Base-by-base conservation (phyloP, 2,329 filamentous ascomycete species). In the Zelopaecilomyces penicillatus region DNA sequence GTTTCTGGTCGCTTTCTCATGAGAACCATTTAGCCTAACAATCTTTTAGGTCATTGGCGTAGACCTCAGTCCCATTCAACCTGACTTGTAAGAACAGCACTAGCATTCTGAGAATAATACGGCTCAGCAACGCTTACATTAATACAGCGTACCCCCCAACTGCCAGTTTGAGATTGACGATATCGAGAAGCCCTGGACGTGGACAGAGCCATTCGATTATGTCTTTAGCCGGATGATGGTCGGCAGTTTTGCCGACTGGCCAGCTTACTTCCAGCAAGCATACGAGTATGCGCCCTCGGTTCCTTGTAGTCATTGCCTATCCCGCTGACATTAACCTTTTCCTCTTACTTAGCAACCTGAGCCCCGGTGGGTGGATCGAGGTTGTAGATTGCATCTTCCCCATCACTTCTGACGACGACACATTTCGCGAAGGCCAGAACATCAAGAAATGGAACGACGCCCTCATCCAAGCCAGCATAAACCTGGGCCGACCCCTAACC, bases 131-230 rank as follows among this genome's bases (percentile, higher is more conserved):
- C 19, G 9, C 32, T 34, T 2, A 34, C 32, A 9, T 12, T 2
- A 34, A 2, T 34, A 34, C 12, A 67, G 66, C 52, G 67, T 74
- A 3, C 72, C 73, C 2, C 63, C 69, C 1, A 77, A 78, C 42
- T 63, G 74, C 4, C 56, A 59, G 6, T 77, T 76, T 50, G 66
- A 69, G 30, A 57, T 72, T 37, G 30, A 72, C 44, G 65, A 71
- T 46, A 49, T 65, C 6, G 60, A 64, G 12, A 55, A 61, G 8
- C 30, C 33, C 28, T 42, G 39, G 39, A 34, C 33, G 19, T 26
- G 28, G 30, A 35, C 33, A 19, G 54, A 59, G 8, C 26, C 9
- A 2, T 71, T 71, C 37, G 69, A 73, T 50, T 65, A 67, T 28
- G 55, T 72, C 12, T 68, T 66, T 42, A 55, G 50, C 7, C 63